Conservation (phyloP, 106 monocot genomes). For the Narthecium ossifragum region DNA sequence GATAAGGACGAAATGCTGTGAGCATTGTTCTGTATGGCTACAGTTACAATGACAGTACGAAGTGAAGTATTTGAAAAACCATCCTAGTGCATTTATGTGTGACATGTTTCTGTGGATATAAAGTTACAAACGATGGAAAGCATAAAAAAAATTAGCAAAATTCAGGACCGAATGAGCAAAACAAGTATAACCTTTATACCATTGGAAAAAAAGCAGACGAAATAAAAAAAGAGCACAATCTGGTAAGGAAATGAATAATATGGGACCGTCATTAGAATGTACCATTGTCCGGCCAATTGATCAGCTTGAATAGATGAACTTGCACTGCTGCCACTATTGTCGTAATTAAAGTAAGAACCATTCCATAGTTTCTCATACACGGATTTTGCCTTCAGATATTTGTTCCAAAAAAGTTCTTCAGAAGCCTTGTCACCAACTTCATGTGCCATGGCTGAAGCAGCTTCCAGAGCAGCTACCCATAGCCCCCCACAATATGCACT, state of each 20-base stretch:
- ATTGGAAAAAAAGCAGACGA: no score
- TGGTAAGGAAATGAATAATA: not conserved
- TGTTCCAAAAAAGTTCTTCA: slow-evolving; percentile 54
- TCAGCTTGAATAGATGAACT: slow-evolving; percentile 81
- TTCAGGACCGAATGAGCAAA: no score
- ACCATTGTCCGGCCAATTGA: slow-evolving; percentile 97
- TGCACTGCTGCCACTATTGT: slow-evolving; percentile 35
- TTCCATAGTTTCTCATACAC: slow-evolving; percentile 81
- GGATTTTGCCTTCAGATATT: slow-evolving; percentile 52
- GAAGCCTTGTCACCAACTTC: slow-evolving; percentile 47
- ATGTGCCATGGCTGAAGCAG: slow-evolving; percentile 53
- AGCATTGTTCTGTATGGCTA: no score
- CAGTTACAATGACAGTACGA: no score
- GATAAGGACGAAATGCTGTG: no score
- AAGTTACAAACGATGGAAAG: no score
- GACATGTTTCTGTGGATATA: no score
- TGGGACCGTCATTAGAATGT: not conserved
- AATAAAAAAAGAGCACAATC: no score
- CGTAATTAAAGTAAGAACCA: slow-evolving; percentile 93
- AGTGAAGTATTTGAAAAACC: no score
- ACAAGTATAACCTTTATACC: no score
- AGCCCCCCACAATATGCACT: slow-evolving; percentile 67
- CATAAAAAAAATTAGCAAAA: no score
- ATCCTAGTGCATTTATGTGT: no score
- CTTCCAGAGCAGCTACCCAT: slow-evolving; percentile 73